Evolutionary conservation across 345 rosid species (phyloP), one percentile per base, ranked within the genome.

Genomic region (Aegle marmelos): DNA sequence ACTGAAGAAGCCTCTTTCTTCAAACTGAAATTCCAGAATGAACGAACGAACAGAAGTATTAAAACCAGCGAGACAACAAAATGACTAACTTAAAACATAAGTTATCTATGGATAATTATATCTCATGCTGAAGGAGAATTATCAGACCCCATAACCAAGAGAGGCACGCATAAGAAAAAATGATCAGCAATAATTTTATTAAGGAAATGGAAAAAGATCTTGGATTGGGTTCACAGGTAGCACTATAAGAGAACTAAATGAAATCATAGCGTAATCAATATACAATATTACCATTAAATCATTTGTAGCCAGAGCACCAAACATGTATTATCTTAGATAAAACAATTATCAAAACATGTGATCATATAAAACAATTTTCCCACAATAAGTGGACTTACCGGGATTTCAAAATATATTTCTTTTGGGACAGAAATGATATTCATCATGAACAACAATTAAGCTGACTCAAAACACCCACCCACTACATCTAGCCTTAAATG

Each of bases 1-100:
- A 83, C 83, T 62, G 90, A 81, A 41, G 79, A 79, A 54, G 94
- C 93, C 66, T 94, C 83, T 70, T 87, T 88, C 85, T 83, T 62
- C 78, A 97, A 81, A 68, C 99, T 97, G 92, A 62, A 66, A 78
- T 50, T 77, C 61, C 39, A n/a, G 76, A 11, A 41, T 37, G 73
- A 37, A 60, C 39, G 33, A 82, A 63, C 8, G 41, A 70, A 58
- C 33, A 17, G 21, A 24, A 53, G 67, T 39, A 2, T 59, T 28
- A 77, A 76, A 27, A 21, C 37, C 30, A 8, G 74, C 19, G 0
- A 28, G 25, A 53, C 41, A 25, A 41, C 45, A 76, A 24, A 39
- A 10, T 39, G 36, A 39, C 56, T 53, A 75, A 81, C 28, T 60
- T 10, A 71, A 71, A 71, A 70, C 24, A 37, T 25, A 11, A 31